Evolutionary conservation across 805 yeast genomes (phyloP).

Genomic region (Teunomyces cretensis): DNA sequence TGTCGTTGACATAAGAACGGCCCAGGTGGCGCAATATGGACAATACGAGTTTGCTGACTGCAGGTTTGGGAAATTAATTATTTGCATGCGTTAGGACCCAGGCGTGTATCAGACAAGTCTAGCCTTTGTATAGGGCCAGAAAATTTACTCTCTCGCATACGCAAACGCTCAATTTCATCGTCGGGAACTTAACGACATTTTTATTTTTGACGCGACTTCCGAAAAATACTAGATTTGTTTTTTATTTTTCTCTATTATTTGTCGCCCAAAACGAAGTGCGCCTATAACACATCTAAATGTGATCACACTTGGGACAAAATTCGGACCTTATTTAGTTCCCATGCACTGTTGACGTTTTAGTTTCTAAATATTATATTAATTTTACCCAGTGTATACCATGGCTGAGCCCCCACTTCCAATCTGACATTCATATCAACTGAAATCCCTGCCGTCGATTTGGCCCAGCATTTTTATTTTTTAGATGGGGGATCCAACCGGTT

Average conservation of each 20-base stretch:
- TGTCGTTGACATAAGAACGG: neutral
- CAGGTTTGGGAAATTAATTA: neutral
- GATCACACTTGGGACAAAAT: too few relatives aligned
- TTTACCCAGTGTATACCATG: too few relatives aligned
- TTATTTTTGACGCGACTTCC: neutral
- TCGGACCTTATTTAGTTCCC: neutral
- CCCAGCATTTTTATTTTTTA: neutral
- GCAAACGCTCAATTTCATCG: neutral
- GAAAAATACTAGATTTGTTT: neutral
- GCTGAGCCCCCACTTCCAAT: neutral
- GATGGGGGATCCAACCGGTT: neutral
- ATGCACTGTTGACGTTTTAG: neutral
- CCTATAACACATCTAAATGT: neutral
- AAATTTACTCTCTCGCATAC: conserved; percentile 1
- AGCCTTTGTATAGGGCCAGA: neutral
- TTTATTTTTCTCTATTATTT: too few relatives aligned
- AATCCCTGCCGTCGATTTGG: neutral
- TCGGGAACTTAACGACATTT: neutral
- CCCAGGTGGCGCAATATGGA: neutral
- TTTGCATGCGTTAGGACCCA: neutral
- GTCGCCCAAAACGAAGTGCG: neutral
- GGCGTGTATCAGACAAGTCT: neutral
- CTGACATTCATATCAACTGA: neutral
- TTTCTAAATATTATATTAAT: too few relatives aligned
- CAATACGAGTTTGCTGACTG: neutral